Base-by-base conservation (phyloP, 1,284 basidiomycete genomes). In the Pulveroboletus sp. region DNA sequence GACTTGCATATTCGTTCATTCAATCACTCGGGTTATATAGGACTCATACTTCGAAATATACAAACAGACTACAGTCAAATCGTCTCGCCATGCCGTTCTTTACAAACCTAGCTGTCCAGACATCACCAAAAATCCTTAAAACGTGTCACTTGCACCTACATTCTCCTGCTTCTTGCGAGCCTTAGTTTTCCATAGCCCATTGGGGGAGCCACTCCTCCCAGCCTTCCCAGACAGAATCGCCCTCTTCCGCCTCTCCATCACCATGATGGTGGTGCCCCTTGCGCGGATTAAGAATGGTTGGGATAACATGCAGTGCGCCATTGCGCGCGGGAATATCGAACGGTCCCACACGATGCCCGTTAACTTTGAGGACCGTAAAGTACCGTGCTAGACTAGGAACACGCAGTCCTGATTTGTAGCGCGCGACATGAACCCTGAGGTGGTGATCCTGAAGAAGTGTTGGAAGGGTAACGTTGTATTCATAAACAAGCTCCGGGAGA, bases 281-380 rank as follows among this genome's bases (percentile, higher is more conserved):
- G 29, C 70, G 71, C 40, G 86, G 84, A 64, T 81, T 76, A 41
- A 87, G 73, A 26, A 87, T 64, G 52, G 70, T 72, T 48, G 76
- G 70, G 36, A 89, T 61, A 29, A 82, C 71, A 66, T 89, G 87
- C 24, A 82, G 69, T 24, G 79, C 87, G 19, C 87, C 87, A 62
- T 90, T 89, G 37, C 80, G 68, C 9, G 79, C 76, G 0, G 81
- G 77, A 19, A 84, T 68, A 64, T 91, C 88, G 50, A 78, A 71
- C 10, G 78, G 61, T 19, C 68, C 63, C 36, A 82, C 80, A 4
- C 64, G 62, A 21, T 75, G 73, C 26, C 78, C 80, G 56, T 89
- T 83, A 52, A 83, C 84, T 59, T 72, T 76, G 58, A 87, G 65
- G 63, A 73, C 64, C 48, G 81, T 82, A 66, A 77, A 63, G 68